Base-by-base conservation (phyloP, 441 rosid genomes). In the Adansonia madagascariensis region DNA sequence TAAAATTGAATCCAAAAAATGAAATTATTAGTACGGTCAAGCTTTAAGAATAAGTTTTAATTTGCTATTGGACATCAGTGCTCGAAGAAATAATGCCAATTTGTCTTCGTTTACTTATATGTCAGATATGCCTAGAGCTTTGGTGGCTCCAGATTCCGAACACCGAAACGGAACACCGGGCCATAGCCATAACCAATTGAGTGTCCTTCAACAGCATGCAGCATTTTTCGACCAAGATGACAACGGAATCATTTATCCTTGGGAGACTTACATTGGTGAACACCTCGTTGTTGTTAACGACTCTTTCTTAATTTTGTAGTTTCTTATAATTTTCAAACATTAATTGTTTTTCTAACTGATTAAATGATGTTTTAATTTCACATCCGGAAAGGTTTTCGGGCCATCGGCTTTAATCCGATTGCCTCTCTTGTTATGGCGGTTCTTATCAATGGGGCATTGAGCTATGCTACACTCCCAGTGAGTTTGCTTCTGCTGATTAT, bases 171-270 rank as follows among this genome's bases (percentile, higher is more conserved):
- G 97, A 80, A 91, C 97, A 56, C 79, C 86, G 9, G 92, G 88
- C 3, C 92, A 86, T 49, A 64, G 64, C 31, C 85, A 88, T 79
- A 9, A 80, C 57, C 84, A 89, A 31, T 35, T 91, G 75, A 90
- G 87, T 73, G 98, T 95, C 12, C 93, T 93, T 81, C 98, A 95
- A 81, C 97, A 93, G 78, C 98, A 95, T 82, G 95, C 81, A 0
- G 90, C 92, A 85, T 92, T 91, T 81, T 95, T 93, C 18, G 98
- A 95, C 80, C 85, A 76, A 71, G 90, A 93, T n/a, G 78, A 83
- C 67, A 84, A 92, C 79, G 97, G 97, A 56, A 89, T 95, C 70
- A 64, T 95, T 65, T 95, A 95, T 64, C 97, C 98, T 4, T 91
- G 89, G 89, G 98, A 93, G 79, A 95, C 97, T 73, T 92, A 84